Evolutionary conservation across 2,329 filamentous ascomycete genomes (phyloP).

Genomic region (Fusarium floridanum): DNA sequence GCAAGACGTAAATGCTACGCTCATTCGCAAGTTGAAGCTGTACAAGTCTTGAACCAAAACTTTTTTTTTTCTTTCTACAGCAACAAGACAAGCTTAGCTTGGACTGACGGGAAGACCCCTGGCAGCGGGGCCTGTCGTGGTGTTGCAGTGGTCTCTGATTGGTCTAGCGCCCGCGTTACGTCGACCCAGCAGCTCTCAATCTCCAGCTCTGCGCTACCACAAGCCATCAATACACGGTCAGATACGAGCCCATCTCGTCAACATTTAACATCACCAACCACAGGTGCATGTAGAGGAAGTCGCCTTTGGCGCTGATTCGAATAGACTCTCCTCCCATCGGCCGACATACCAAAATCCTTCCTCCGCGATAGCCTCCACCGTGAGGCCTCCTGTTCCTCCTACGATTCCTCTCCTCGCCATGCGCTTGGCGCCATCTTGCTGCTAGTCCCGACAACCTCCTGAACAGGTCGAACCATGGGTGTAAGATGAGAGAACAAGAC

Average conservation of each 20-base stretch:
- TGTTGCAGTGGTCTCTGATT: slow-evolving; percentile 42
- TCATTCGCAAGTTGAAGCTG: slow-evolving; percentile 26
- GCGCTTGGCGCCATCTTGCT: slow-evolving; percentile 39
- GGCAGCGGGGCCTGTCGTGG: slow-evolving; percentile 42
- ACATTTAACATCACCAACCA: slow-evolving; percentile 9
- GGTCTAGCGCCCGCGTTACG: slow-evolving; percentile 35
- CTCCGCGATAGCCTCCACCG: not conserved
- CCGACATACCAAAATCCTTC: not conserved
- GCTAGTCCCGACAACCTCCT: slow-evolving; percentile 47
- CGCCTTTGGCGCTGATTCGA: slow-evolving; percentile 1
- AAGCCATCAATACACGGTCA: slow-evolving; percentile 10
- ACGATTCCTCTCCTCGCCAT: slow-evolving; percentile 34
- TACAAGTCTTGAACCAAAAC: slow-evolving; percentile 30
- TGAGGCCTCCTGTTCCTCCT: slow-evolving; percentile 8
- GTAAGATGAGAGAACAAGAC: slow-evolving; percentile 46
- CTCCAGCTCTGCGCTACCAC: slow-evolving; percentile 25
- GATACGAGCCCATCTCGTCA: slow-evolving; percentile 29
- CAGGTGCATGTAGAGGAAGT: slow-evolving; percentile 13
- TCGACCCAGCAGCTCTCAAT: slow-evolving; percentile 39
- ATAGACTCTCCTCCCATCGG: not conserved
- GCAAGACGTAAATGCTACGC: slow-evolving; percentile 4
- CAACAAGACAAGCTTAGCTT: slow-evolving; percentile 37
- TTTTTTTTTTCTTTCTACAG: slow-evolving; percentile 42
- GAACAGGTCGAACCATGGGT: slow-evolving; percentile 53
- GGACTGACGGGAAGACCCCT: slow-evolving; percentile 43